Evolutionary conservation across 2,329 filamentous ascomycete species (phyloP).

Genomic region (Colletotrichum costaricense): DNA sequence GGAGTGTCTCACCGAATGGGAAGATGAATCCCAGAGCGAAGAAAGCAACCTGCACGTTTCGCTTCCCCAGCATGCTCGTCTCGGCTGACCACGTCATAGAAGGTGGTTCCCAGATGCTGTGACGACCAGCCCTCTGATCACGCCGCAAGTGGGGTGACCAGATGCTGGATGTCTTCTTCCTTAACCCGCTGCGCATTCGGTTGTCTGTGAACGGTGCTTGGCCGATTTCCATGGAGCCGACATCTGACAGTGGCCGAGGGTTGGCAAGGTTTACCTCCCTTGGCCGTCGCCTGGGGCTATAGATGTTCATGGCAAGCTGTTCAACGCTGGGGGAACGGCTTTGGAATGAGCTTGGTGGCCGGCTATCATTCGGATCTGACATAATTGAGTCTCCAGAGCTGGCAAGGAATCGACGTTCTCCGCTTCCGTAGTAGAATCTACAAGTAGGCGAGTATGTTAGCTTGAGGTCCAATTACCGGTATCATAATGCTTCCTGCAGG

Average conservation of each 20-base stretch:
- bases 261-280: conserved; percentile 47
- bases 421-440: conserved; percentile 77
- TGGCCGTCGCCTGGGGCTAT: conserved; percentile 57
- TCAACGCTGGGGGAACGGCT: conserved; percentile 63
- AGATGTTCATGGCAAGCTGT: conserved; percentile 56
- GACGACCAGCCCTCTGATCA: conserved; percentile 69
- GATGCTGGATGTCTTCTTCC: conserved; percentile 68
- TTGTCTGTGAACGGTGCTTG: conserved; percentile 40
- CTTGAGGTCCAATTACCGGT: not conserved
- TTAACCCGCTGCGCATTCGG: conserved; percentile 45
- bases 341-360: conserved; percentile 56
- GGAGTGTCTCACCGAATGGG: conserved; percentile 69
- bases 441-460: conserved; percentile 40
- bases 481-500: not conserved
- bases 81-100: conserved; percentile 73
- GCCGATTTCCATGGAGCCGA: conserved; percentile 58
- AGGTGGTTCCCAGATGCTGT: conserved; percentile 79
- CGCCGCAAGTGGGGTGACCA: conserved; percentile 80
- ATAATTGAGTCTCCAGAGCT: conserved; percentile 58
- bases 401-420: conserved; percentile 66
- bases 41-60: conserved; percentile 79
- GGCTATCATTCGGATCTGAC: conserved; percentile 60
- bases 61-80: conserved; percentile 69
- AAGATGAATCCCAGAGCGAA: conserved; percentile 84
- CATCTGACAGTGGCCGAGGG: conserved; percentile 42